Conservation (phyloP, 1,284 basidiomycete species). For the Pseudozyma pruni region DNA sequence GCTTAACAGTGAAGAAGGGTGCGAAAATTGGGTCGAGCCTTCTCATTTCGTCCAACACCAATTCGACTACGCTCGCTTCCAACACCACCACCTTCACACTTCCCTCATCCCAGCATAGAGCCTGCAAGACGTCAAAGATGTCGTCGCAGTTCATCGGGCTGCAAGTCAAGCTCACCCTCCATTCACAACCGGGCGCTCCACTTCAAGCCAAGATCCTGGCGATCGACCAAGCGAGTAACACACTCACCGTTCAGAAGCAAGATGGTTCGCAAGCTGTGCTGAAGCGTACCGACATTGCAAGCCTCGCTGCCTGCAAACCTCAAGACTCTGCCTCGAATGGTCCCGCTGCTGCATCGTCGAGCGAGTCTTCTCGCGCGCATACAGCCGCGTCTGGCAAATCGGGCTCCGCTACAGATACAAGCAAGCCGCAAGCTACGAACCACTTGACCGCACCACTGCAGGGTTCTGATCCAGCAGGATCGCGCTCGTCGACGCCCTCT, state of each 20-base stretch:
- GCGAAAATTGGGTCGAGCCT: too few relatives aligned
- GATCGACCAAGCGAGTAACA: conserved; percentile 41
- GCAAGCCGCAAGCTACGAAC: conserved; percentile 6
- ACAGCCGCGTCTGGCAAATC: conserved; percentile 11
- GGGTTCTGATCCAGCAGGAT: conserved; percentile 17
- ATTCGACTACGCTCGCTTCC: background rate
- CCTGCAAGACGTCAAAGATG: conserved; percentile 5
- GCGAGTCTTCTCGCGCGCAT: conserved; percentile 2
- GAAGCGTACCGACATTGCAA: conserved; percentile 40
- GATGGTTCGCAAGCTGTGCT: conserved; percentile 31
- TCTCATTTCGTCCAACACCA: too few relatives aligned
- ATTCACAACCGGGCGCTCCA: conserved; percentile 23
- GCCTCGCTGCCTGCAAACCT: conserved; percentile 29
- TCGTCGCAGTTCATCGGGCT: conserved; percentile 46
- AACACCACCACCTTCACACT: too few relatives aligned
- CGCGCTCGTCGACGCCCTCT: conserved; percentile 39
- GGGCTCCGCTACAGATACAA: too few relatives aligned
- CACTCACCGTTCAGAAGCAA: conserved; percentile 44
- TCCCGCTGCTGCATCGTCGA: background rate
- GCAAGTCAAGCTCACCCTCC: conserved; percentile 39
- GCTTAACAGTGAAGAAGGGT: too few relatives aligned
- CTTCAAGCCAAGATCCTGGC: conserved; percentile 42
- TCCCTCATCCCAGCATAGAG: too few relatives aligned
- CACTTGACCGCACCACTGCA: conserved; percentile 6
- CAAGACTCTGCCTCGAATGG: background rate